phyloP scores from a whole-genome alignment of 495 filamentous ascomycete species.

The Hypoxylon subgilvum region DNA sequence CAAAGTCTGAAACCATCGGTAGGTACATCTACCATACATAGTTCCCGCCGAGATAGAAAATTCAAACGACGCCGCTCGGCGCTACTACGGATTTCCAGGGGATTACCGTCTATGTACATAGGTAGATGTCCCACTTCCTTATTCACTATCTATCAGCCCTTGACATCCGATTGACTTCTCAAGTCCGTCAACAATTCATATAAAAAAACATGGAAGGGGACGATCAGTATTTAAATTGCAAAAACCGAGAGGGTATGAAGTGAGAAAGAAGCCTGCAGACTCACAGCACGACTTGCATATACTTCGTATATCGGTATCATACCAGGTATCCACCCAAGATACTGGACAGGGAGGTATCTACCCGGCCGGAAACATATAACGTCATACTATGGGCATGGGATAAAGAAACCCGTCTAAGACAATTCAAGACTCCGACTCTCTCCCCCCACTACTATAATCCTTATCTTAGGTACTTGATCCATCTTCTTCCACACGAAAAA shows the following conservation, averaged over 20 bases:
- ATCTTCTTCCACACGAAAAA: too few species aligned
- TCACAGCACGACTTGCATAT: too few species aligned
- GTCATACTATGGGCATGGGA: slow-evolving; percentile 29
- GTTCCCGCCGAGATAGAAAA: slow-evolving; percentile 9
- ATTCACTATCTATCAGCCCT: too few species aligned
- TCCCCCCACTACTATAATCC: slow-evolving; percentile 9
- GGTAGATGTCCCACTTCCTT: too few species aligned
- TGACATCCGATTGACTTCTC: too few species aligned
- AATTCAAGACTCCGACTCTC: slow-evolving; percentile 14
- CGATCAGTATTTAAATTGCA: slow-evolving; percentile 4
- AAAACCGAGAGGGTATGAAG: background rate
- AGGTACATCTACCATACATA: slow-evolving; percentile 7
- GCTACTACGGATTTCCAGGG: slow-evolving; percentile 21
- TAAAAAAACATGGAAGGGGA: background rate
- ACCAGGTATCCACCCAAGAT: too few species aligned
- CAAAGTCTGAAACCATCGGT: background rate
- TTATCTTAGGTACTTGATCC: too few species aligned
- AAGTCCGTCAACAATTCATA: background rate
- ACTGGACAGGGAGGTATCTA: background rate
- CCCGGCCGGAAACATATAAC: slow-evolving; percentile 19
- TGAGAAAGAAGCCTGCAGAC: too few species aligned
- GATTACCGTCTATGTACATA: too few species aligned
- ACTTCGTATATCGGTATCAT: slow-evolving; percentile 2
- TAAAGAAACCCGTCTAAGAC: slow-evolving; percentile 10
- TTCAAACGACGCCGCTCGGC: slow-evolving; percentile 13